These are phyloP conservation scores for Yarrowia deformans DNA, from an alignment of 805 yeast species.

Conservation along the genomic window DNA sequence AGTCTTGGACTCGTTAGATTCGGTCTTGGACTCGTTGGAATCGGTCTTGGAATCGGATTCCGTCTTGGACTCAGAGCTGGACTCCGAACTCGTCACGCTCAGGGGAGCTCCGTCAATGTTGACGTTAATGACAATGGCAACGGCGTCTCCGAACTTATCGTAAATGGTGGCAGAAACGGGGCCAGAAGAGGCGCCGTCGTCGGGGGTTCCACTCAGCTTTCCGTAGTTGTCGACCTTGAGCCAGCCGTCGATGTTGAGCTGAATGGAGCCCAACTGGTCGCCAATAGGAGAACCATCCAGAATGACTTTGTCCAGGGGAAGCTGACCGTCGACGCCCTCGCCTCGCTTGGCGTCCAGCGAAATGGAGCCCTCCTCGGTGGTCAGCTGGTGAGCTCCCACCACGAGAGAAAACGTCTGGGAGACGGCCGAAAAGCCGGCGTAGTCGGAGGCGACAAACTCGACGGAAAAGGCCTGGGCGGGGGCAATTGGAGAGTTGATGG, in stretches of 20 bases:
- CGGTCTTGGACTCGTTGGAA: not conserved
- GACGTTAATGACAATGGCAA: slow-evolving; percentile 46
- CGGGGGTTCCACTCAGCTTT: slow-evolving; percentile 74
- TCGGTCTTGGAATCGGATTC: not conserved
- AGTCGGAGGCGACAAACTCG: slow-evolving; percentile 79
- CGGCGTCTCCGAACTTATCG: slow-evolving; percentile 50
- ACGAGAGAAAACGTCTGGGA: slow-evolving; percentile 72
- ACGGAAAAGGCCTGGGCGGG: slow-evolving; percentile 79
- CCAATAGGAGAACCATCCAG: slow-evolving; percentile 60
- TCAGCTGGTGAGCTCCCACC: slow-evolving; percentile 87
- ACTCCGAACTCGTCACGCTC: not conserved
- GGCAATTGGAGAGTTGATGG: slow-evolving; percentile 83
- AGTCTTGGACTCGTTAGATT: not conserved
- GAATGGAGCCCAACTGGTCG: slow-evolving; percentile 20
- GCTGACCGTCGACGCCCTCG: slow-evolving; percentile 58
- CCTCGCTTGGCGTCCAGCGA: slow-evolving; percentile 74
- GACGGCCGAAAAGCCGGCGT: slow-evolving; percentile 73
- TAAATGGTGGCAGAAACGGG: slow-evolving; percentile 52
- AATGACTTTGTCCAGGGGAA: slow-evolving; percentile 70
- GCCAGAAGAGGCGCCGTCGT: slow-evolving; percentile 53
- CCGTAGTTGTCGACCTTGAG: slow-evolving; percentile 66
- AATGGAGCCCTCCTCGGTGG: slow-evolving; percentile 67
- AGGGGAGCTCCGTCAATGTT: slow-evolving; percentile 42
- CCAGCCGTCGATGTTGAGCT: slow-evolving; percentile 65
- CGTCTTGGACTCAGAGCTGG: not conserved